These are phyloP conservation scores for Aspergillus sergii DNA, from an alignment of 2,329 filamentous ascomycete genomes.

Conservation along the genomic window DNA sequence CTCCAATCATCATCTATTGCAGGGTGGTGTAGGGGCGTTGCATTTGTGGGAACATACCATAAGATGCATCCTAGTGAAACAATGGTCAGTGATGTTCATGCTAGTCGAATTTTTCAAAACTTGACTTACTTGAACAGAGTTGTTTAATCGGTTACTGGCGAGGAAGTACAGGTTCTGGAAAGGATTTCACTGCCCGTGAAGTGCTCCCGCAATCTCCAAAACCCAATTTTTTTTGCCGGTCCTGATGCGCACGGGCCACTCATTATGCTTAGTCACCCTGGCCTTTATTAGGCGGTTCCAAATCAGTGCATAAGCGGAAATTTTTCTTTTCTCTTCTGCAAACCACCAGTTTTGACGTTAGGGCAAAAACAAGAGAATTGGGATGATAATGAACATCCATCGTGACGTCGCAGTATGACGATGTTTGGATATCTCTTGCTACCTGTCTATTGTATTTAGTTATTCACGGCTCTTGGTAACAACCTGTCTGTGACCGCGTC, in stretches of 20 bases:
- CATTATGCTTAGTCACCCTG: conserved; percentile 21
- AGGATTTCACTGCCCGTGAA: not conserved
- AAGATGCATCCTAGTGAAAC: conserved; percentile 41
- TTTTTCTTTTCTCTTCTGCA: conserved; percentile 16
- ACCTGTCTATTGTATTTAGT: conserved; percentile 17
- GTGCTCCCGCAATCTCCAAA: not conserved
- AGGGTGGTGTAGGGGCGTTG: conserved; percentile 8
- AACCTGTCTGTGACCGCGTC: conserved; percentile 10
- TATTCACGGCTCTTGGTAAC: conserved; percentile 7
- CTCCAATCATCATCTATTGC: not conserved
- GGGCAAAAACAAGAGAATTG: conserved; percentile 1
- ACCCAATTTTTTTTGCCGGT: conserved; percentile 13
- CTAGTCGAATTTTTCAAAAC: not conserved
- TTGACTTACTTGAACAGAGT: conserved; percentile 30
- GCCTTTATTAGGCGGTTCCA: conserved; percentile 11
- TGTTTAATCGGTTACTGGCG: not conserved
- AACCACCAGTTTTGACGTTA: conserved; percentile 10
- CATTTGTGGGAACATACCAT: conserved; percentile 35
- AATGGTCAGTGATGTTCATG: conserved; percentile 15
- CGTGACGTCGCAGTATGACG: conserved; percentile 18
- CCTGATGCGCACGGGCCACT: conserved; percentile 18
- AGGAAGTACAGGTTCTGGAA: not conserved
- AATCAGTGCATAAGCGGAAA: conserved; percentile 11
- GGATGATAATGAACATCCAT: conserved; percentile 20
- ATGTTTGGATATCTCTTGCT: conserved; percentile 13